phyloP scores from a whole-genome alignment of 2,329 filamentous ascomycete genomes.

The Colletotrichum ledebouriae region DNA sequence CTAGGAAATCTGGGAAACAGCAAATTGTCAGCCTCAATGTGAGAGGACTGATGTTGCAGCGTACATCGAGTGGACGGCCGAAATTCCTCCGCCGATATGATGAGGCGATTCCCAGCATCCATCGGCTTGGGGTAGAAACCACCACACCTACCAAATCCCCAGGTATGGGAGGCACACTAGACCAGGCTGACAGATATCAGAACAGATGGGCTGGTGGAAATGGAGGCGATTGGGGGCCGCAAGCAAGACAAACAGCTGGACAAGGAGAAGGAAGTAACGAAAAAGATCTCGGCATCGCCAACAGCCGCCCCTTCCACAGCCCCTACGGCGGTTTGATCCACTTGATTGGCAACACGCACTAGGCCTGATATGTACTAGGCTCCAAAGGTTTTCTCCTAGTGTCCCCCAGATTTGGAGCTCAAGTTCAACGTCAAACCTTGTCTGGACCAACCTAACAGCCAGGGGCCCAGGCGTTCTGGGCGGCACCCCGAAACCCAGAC shows the following conservation, averaged over 20 bases:
- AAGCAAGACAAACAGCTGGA: background rate
- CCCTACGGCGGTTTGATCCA: constrained; percentile 43
- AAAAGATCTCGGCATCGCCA: constrained; percentile 42
- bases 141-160: constrained; percentile 27
- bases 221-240: background rate
- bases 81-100: constrained; percentile 6
- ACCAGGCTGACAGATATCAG: constrained; percentile 18
- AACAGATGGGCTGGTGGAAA: constrained; percentile 23
- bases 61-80: constrained; percentile 2
- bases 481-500: constrained; percentile 56
- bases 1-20: background rate
- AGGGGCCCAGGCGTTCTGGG: constrained; percentile 40
- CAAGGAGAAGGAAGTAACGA: constrained; percentile 26
- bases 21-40: background rate
- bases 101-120: constrained; percentile 34
- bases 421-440: constrained; percentile 42
- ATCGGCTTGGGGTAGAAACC: constrained; percentile 11
- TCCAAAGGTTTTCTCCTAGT: constrained; percentile 36
- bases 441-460: constrained; percentile 29
- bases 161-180: constrained; percentile 18
- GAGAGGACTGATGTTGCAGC: background rate
- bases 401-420: constrained; percentile 42
- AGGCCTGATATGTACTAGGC: constrained; percentile 15
- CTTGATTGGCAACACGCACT: constrained; percentile 30
- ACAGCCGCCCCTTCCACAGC: constrained; percentile 39